Evolutionary conservation across 208 protist species (phyloP), one percentile per base, ranked within the genome.

Genomic region (Acanthamoeba sp.): DNA sequence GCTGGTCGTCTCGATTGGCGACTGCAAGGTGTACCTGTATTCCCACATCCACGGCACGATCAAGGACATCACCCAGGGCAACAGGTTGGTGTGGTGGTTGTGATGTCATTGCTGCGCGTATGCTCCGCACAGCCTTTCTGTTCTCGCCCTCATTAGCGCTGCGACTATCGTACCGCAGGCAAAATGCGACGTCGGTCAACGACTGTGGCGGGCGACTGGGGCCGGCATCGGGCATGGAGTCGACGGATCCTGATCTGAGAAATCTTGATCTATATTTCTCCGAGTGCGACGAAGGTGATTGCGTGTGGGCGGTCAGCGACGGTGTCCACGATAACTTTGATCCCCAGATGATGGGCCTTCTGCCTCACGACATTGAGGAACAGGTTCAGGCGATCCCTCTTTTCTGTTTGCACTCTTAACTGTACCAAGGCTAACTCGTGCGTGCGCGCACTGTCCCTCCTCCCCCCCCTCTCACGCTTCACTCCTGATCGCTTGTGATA

Each of bases 251-350:
- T 14, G 90, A 93, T 42, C 42, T 93, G 24, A 29, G 90, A 55
- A 93, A 93, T 64, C 90, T 93, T 32, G 50, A 36, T 1, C 5
- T 55, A 14, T 45, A 80, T 34, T 94, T 59, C 32, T 34, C 34
- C 22, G 64, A 69, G 45, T 78, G 45, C 24, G 64, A 94, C 12
- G 69, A 80, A 24, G 90, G 90, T 14, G 90, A 94, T 45, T 69
- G 45, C 40, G 48, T 94, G n/a, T 94, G 90, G 90, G 90, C 73
- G 9, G 90, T 94, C n/a, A 94, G 90, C n/a, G 90, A 94, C 27
- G 90, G 90, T 29, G 90, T 94, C 6, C 90, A 94, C 57, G 90
- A 94, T 36, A 94, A 94, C 90, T 69, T 94, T 27, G 90, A 94
- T n/a, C 90, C 90, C 7, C 90, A 94, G 69, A 69, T 85, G 69